phyloP scores from a whole-genome alignment of 257 asterid species.

The Gentiana dahurica region DNA sequence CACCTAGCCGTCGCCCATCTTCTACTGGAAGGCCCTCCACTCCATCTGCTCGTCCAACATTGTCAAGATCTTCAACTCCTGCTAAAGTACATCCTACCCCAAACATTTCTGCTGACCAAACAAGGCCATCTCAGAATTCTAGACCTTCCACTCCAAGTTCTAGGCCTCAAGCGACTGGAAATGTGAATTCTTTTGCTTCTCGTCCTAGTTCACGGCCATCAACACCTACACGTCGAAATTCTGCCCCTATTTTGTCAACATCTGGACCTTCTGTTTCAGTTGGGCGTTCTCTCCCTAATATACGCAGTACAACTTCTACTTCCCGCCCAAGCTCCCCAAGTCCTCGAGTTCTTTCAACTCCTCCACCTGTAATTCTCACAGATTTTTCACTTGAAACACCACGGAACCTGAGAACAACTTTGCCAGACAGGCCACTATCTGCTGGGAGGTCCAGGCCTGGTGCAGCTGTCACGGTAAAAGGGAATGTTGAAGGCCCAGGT shows the following conservation, averaged over 20 bases:
- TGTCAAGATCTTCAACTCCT: conserved; percentile 85
- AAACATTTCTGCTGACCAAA: conserved; percentile 45
- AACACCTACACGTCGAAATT: conserved; percentile 81
- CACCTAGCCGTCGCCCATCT: conserved; percentile 75
- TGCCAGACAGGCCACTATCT: conserved; percentile 88
- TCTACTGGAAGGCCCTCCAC: conserved; percentile 74
- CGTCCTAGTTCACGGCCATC: conserved; percentile 83
- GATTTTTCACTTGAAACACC: conserved; percentile 94
- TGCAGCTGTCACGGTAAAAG: conserved; percentile 38
- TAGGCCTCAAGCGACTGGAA: conserved; percentile 60
- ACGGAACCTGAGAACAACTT: conserved; percentile 82
- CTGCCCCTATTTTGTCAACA: conserved; percentile 48
- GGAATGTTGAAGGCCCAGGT: conserved; percentile 40
- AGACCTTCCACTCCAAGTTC: conserved; percentile 98
- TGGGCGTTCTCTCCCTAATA: conserved; percentile 45
- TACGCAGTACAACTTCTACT: conserved; percentile 42
- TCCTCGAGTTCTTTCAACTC: conserved; percentile 58
- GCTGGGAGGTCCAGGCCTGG: conserved; percentile 96
- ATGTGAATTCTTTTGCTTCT: conserved; percentile 36
- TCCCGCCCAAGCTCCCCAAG: conserved; percentile 98
- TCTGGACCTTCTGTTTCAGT: conserved; percentile 52
- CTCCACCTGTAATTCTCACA: conserved; percentile 63
- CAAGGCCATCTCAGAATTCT: conserved; percentile 67
- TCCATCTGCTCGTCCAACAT: conserved; percentile 58
- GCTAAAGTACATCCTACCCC: conserved; percentile 52